Evolutionary conservation across 176 grass and related monocot genomes (phyloP).

Genomic region (sorghum (Sorghum bicolor)): Sorghum_bicolor_NCBIv3 NC_012877.2:60938501-60939000

Average conservation of each 20-base stretch:
- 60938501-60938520: conserved; percentile 90
- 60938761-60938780: neutral
- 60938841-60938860: neutral
- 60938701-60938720: neutral
- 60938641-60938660: neutral
- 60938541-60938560: conserved; percentile 99
- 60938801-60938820: neutral
- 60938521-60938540: conserved; percentile 81
- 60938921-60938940: neutral
- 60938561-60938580: conserved; percentile 94
- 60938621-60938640: neutral
- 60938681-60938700: neutral
- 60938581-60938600: conserved; percentile 57
- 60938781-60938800: neutral
- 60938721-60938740: neutral
- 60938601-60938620: neutral
- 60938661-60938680: neutral
- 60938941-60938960: neutral
- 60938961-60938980: neutral
- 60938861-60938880: neutral
- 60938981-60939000: neutral
- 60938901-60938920: neutral
- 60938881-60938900: neutral
- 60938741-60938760: neutral
- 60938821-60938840: neutral